Evolutionary conservation across 1,284 basidiomycete genomes (phyloP).

Genomic region (Athelia psychrophila): DNA sequence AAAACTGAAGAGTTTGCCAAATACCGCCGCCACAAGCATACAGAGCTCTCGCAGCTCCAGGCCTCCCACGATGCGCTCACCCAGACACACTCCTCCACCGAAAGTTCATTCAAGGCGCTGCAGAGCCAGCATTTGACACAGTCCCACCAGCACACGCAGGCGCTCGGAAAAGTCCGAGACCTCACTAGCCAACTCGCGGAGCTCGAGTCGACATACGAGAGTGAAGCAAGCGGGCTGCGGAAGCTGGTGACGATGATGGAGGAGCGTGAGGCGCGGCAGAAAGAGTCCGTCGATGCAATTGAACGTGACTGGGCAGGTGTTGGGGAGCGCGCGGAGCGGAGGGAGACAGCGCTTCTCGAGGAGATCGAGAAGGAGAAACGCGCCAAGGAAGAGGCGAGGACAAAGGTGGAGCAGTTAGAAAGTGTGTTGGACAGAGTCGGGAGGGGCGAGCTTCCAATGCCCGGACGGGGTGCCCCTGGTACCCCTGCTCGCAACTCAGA

Average conservation of each 20-base stretch:
- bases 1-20: constrained; percentile 74
- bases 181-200: constrained; percentile 73
- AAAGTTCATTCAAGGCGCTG: constrained; percentile 64
- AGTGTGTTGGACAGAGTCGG: constrained; percentile 63
- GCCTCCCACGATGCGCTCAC: constrained; percentile 65
- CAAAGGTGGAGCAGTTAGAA: constrained; percentile 57
- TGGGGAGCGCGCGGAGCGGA: constrained; percentile 63
- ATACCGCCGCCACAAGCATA: constrained; percentile 70
- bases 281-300: constrained; percentile 73
- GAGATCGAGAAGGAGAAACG: constrained; percentile 64
- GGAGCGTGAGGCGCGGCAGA: constrained; percentile 76
- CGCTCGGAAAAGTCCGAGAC: constrained; percentile 68
- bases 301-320: constrained; percentile 77
- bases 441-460: constrained; percentile 63
- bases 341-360: constrained; percentile 61
- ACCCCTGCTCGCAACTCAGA: constrained; percentile 49
- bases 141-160: constrained; percentile 65
- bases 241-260: constrained; percentile 80
- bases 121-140: constrained; percentile 69
- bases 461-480: constrained; percentile 42
- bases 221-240: constrained; percentile 69
- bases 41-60: constrained; percentile 73
- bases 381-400: constrained; percentile 61
- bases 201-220: constrained; percentile 75
- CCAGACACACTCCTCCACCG: constrained; percentile 58